Conservation (phyloP, 2,329 filamentous ascomycete species). For the Cladophialophora psammophila region DNA sequence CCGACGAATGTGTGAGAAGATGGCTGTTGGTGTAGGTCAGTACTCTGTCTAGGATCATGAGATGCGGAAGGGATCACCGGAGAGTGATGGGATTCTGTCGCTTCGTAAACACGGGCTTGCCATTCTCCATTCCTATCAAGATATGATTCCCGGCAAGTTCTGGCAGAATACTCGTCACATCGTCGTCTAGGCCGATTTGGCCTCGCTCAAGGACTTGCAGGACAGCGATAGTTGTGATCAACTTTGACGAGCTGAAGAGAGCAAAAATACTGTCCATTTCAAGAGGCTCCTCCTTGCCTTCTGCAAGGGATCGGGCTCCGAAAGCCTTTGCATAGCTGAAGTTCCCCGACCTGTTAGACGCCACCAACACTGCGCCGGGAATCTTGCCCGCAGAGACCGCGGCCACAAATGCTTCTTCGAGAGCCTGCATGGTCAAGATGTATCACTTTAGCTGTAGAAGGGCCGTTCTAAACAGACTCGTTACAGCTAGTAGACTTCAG, state of each 20-base stretch:
- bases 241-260: constrained; percentile 45
- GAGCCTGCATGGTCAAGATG: too few relatives aligned
- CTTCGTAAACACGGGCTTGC: constrained; percentile 42
- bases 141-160: constrained; percentile 58
- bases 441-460: too few relatives aligned
- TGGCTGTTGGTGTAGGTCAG: constrained; percentile 37
- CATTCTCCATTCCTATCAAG: constrained; percentile 56
- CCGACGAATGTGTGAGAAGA: constrained; percentile 47
- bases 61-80: background rate
- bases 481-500: too few relatives aligned
- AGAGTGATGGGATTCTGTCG: constrained; percentile 26
- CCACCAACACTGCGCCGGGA: too few relatives aligned
- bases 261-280: constrained; percentile 47
- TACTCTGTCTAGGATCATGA: background rate
- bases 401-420: too few relatives aligned
- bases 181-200: constrained; percentile 54
- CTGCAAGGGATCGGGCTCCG: constrained; percentile 51
- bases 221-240: constrained; percentile 60
- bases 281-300: constrained; percentile 49
- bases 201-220: constrained; percentile 63
- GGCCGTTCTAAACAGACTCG: too few relatives aligned
- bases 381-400: too few relatives aligned
- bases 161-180: constrained; percentile 55
- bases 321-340: constrained; percentile 52
- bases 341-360: too few relatives aligned